Evolutionary conservation across 177 flowering plant genomes (phyloP).

Genomic region (Telopea speciosissima): DNA sequence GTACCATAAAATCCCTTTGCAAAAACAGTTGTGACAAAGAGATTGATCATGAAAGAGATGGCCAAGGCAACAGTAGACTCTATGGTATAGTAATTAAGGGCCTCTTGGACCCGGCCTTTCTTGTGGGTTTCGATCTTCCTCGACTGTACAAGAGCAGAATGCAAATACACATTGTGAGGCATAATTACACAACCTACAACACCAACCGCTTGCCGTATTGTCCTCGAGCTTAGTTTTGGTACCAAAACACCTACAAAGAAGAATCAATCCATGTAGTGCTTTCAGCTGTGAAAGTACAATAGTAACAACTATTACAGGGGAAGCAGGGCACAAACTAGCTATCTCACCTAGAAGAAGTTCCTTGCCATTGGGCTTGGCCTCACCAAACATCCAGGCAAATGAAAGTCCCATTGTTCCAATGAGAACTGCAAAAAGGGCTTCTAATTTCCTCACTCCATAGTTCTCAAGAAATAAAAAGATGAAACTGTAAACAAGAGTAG

Average conservation of each 20-base stretch:
- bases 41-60: slow-evolving; percentile 73
- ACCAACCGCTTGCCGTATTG: slow-evolving; percentile 87
- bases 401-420: slow-evolving; percentile 53
- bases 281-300: neutral
- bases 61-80: slow-evolving; percentile 74
- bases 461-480: slow-evolving; percentile 55
- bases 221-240: slow-evolving; percentile 81
- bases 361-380: slow-evolving; percentile 45
- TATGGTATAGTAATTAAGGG: slow-evolving; percentile 73
- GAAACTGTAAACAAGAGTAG: slow-evolving; percentile 32
- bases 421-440: slow-evolving; percentile 53
- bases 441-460: slow-evolving; percentile 70
- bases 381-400: slow-evolving; percentile 69
- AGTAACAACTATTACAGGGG: neutral
- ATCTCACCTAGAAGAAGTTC: slow-evolving; percentile 45
- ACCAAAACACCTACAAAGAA: slow-evolving; percentile 59
- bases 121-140: slow-evolving; percentile 56
- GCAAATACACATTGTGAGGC: slow-evolving; percentile 92
- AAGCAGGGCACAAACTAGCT: neutral
- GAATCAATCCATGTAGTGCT: slow-evolving; percentile 6
- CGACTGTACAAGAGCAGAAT: slow-evolving; percentile 93
- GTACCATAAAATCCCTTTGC: slow-evolving; percentile 87
- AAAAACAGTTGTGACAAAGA: slow-evolving; percentile 86
- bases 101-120: slow-evolving; percentile 74
- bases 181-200: slow-evolving; percentile 88